Percentiles rank a stretch among this genome's conserved stretches.
These are phyloP conservation scores for Oemleria cerasiformis DNA, from an alignment of 306 rosid species.

Conservation along the genomic window DNA sequence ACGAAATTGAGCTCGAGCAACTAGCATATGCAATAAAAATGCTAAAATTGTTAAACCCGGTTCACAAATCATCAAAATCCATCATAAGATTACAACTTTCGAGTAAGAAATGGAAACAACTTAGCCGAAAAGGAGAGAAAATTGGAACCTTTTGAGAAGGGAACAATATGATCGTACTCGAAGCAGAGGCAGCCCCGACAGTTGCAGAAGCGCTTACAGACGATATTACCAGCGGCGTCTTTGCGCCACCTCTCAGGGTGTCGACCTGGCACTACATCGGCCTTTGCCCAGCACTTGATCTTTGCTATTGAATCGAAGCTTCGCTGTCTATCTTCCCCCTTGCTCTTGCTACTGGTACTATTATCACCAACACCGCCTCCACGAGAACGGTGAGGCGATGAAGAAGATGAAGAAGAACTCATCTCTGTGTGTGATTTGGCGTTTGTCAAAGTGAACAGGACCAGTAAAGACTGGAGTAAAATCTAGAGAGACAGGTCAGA, in stretches of 20 bases:
- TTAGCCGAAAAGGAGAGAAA: not conserved
- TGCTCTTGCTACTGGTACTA: not conserved
- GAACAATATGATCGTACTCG: constrained; percentile 87
- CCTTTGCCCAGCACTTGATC: constrained; percentile 65
- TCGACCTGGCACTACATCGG: constrained; percentile 70
- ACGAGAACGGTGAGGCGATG: too few relatives aligned
- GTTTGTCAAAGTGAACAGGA: too few relatives aligned
- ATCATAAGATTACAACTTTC: not conserved
- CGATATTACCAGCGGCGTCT: constrained; percentile 86
- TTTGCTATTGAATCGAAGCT: constrained; percentile 65
- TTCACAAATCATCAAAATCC: not conserved
- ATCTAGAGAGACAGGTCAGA: too few relatives aligned
- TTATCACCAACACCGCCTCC: too few relatives aligned
- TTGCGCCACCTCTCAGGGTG: constrained; percentile 96
- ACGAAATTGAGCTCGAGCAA: constrained; percentile 11
- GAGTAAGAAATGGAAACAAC: not conserved
- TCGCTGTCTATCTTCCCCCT: constrained; percentile 53
- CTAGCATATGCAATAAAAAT: not conserved
- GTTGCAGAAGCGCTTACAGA: constrained; percentile 88
- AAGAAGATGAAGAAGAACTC: constrained; percentile 33
- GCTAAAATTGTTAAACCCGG: not conserved
- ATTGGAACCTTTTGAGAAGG: constrained; percentile 72
- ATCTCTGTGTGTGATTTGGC: constrained; percentile 3
- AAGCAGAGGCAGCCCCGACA: constrained; percentile 94
- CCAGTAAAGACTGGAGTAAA: not conserved